Base-by-base conservation (phyloP, 2,329 filamentous ascomycete species). In the Microcyclosporella mali region DNA sequence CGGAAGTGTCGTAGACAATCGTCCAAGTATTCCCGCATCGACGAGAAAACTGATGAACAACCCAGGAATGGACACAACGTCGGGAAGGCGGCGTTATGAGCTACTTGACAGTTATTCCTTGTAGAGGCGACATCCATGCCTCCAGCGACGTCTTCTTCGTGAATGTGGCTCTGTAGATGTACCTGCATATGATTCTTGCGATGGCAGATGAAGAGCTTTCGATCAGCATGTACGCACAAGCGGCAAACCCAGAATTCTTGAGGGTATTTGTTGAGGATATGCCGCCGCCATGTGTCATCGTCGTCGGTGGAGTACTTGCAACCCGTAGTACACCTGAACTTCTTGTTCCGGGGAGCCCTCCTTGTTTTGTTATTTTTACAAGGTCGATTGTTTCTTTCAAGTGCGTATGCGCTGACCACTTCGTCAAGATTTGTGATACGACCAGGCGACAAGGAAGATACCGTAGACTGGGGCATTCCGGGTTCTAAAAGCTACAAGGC, bases 161-260 rank as follows among this genome's bases (percentile, higher is more conserved):
- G 15, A 14, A 7, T 7, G n/a, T 38, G 34, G 28, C 9, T 38
- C n/a, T 27, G 21, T 9, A 43, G 34, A 27, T 38, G 41, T 19
- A 28, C 14, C 3, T 16, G 14, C 3, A 38, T 18, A 15, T 43
- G 37, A 16, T 43, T 30, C 15, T 28, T 17, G 12, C 41, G 35
- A 15, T 33, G 28, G 30, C 41, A 43, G 29, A 43, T 38, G 28
- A 43, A 43, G 7, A 6, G 12, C 27, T 33, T 33, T 12, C n/a
- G 16, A 9, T 14, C 15, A 12, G 25, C 12, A 3, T 8, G 9
- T 14, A 29, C 17, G 29, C 41, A 43, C 15, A 33, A 27, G 9
- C 15, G 15, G 28, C 41, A 43, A 21, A 38, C 34, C 41, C 41
- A 43, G 30, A 43, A 43, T 4, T 43, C 33, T 19, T 33, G 33